A percentile compares a stretch with the other conserved stretches of the same genome.
These are phyloP conservation scores for Gossypium laxum DNA, from an alignment of 441 rosid genomes.

Conservation along the genomic window DNA sequence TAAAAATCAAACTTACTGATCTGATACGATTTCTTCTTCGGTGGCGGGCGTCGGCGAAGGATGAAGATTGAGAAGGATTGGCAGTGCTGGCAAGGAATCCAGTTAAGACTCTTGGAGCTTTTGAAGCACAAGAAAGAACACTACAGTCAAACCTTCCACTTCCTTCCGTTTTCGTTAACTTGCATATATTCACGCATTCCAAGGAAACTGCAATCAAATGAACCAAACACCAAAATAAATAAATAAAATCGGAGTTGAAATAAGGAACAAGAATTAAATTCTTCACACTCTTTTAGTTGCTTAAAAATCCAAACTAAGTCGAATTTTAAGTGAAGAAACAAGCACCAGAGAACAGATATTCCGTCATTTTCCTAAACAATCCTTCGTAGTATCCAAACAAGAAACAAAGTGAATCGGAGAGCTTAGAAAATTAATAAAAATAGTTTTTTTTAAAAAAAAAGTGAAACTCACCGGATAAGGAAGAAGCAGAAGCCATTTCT, in stretches of 20 bases:
- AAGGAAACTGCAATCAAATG: constrained; percentile 46
- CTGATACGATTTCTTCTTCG: constrained; percentile 35
- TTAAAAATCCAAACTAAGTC: not conserved
- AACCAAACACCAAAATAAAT: not conserved
- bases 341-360: not conserved
- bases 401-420: too few species aligned
- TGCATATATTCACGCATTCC: constrained; percentile 73
- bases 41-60: constrained; percentile 23
- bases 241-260: too few species aligned
- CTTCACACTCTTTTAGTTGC: too few species aligned
- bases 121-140: constrained; percentile 77
- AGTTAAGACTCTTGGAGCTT: constrained; percentile 77
- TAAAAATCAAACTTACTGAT: not conserved
- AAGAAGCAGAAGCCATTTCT: constrained; percentile 70
- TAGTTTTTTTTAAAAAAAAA: too few species aligned
- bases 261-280: too few species aligned
- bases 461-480: constrained; percentile 53
- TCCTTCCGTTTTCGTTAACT: constrained; percentile 58
- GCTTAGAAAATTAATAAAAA: too few species aligned
- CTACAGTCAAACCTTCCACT: constrained; percentile 61
- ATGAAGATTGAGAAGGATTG: constrained; percentile 41
- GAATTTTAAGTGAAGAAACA: not conserved
- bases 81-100: constrained; percentile 81
- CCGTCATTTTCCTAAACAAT: not conserved
- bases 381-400: too few species aligned